Base-by-base conservation (phyloP, 2,329 filamentous ascomycete genomes). In the Sporothrix brunneoviolacea region DNA sequence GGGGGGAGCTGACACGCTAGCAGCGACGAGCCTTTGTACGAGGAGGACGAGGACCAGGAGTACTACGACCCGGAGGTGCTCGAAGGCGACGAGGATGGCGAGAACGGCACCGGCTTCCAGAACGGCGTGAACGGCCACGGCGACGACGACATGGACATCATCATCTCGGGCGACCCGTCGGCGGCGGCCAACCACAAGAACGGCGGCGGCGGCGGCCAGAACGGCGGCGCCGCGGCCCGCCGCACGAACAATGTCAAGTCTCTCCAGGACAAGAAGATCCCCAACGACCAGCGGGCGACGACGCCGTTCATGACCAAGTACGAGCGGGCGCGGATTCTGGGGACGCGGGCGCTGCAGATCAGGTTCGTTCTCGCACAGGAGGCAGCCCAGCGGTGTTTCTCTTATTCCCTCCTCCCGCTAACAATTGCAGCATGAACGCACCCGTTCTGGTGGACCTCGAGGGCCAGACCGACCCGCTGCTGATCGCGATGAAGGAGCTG, bases 271-370 rank as follows among this genome's bases (percentile, higher is more conserved):
- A 96, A 94, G 79, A 94, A 89, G 72, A 91, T 98, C 44, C 80
- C 90, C 51, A 87, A 88, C 59, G 87, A 91, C 58, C 81, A 95
- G 70, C 83, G 93, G 61, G 86, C 82, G 21, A 98, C 93, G 8
- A 98, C 93, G 24, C 93, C 91, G 3, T 98, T 96, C 72, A 95
- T 98, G 91, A 98, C 93, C 59, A 98, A 98, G 74, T 98, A 98
- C 71, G 93, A 98, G 76, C 82, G 84, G 61, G 93, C 93, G 56
- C 83, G 93, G 64, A 91, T 98, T 53, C 72, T 98, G 57, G 93
- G 93, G 42, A 97, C 93, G 36, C 79, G 93, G 59, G 93, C 93
- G 36, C 70, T 97, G 65, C 93, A 98, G 70, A 97, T 98, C 65
- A 96, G 89, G 89, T 94, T 69, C 49, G 81, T 46, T 5, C 8